Conservation (phyloP, 345 rosid species). For the Eucalyptus decipiens region DNA sequence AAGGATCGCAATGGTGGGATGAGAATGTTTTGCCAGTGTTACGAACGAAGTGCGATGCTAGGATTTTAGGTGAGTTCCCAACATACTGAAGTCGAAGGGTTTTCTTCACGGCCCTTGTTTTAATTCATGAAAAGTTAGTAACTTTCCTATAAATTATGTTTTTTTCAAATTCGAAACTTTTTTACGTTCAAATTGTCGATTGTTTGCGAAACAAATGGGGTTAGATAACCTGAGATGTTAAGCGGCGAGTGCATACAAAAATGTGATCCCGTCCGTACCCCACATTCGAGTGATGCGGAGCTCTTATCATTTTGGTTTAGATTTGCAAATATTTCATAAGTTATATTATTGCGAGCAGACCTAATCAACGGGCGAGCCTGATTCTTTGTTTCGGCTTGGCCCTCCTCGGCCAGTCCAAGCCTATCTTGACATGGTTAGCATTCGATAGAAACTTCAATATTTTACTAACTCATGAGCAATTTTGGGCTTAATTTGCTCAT, state of each 20-base stretch:
- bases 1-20: not conserved
- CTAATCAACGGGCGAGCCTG: fast-evolving
- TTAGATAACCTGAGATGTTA: not conserved
- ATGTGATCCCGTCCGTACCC: not conserved
- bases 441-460: not conserved
- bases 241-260: fast-evolving
- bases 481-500: not conserved
- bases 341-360: not conserved
- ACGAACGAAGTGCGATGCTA: not conserved
- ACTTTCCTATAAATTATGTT: not conserved
- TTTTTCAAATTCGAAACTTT: not conserved
- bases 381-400: not conserved
- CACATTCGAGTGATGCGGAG: not conserved
- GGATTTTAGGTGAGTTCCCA: not conserved
- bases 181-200: not conserved
- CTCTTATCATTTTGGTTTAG: not conserved
- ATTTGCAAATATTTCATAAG: not conserved
- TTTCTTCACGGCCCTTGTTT: not conserved
- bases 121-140: not conserved
- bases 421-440: not conserved
- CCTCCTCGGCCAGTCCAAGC: not conserved
- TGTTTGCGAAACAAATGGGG: not conserved
- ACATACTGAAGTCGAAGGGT: not conserved
- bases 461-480: not conserved
- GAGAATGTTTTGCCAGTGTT: not conserved